Conservation (phyloP, 495 filamentous ascomycete genomes). For the Aspergillus bertholletiae region DNA sequence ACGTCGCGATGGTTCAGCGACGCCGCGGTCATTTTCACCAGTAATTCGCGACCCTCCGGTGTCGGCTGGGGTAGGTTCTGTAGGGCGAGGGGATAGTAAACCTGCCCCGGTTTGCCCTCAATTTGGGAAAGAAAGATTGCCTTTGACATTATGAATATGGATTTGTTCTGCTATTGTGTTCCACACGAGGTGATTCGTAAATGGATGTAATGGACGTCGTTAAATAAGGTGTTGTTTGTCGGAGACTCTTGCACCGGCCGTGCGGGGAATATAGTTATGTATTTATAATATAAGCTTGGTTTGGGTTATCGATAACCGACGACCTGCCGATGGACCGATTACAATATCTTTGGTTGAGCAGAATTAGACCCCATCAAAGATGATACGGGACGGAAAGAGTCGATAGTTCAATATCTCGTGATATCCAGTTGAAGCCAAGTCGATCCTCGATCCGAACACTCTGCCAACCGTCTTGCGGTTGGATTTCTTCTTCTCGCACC, state of each 20-base stretch:
- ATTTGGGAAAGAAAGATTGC: slow-evolving; percentile 47
- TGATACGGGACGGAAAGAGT: no score
- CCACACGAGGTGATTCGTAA: neutral
- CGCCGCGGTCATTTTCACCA: slow-evolving; percentile 67
- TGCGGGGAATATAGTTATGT: neutral
- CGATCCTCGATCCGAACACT: no score
- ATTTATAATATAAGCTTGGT: neutral
- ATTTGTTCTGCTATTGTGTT: neutral
- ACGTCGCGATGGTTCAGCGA: slow-evolving; percentile 90
- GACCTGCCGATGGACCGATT: neutral
- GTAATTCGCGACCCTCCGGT: slow-evolving; percentile 60
- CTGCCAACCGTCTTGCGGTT: no score
- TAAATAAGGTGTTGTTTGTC: neutral
- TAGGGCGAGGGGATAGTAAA: slow-evolving; percentile 68
- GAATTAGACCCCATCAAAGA: no score
- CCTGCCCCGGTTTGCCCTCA: slow-evolving; percentile 64
- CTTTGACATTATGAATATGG: slow-evolving; percentile 48
- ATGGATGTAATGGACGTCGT: neutral
- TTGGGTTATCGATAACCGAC: neutral
- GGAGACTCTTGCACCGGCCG: neutral
- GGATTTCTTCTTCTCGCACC: no score
- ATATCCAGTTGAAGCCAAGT: no score
- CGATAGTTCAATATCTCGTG: no score
- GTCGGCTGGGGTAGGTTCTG: slow-evolving; percentile 54
- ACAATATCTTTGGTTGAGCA: no score